phyloP scores from a whole-genome alignment of 1,284 basidiomycete species.

The Moniliophthora roreri region DNA sequence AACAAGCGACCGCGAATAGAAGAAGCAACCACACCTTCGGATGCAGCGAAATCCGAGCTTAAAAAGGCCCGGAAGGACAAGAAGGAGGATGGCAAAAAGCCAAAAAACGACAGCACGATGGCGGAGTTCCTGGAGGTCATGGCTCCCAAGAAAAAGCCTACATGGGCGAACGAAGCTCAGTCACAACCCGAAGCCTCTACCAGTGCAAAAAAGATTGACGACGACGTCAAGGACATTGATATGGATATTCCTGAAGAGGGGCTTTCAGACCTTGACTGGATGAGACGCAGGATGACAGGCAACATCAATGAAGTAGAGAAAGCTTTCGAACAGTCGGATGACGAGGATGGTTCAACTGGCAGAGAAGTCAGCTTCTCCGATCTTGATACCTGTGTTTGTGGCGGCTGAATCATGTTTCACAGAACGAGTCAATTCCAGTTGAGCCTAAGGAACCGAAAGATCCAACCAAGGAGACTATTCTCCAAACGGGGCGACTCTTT shows the following conservation, averaged over 20 bases:
- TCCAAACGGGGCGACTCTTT: conserved; percentile 83
- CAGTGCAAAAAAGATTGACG: conserved; percentile 15
- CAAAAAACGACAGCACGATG: conserved; percentile 40
- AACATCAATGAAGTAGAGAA: conserved; percentile 46
- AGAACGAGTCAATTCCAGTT: conserved; percentile 2
- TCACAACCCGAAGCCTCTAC: conserved; percentile 20
- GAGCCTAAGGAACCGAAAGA: conserved; percentile 36
- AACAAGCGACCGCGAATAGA: conserved; percentile 65
- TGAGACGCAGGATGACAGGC: conserved; percentile 62
- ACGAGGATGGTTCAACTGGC: conserved; percentile 35
- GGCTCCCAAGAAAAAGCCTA: conserved; percentile 62
- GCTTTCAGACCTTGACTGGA: conserved; percentile 74
- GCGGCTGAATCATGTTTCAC: background rate
- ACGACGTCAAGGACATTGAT: conserved; percentile 12
- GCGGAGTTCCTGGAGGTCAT: conserved; percentile 66
- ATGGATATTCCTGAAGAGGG: conserved; percentile 29
- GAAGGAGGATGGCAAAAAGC: conserved; percentile 22
- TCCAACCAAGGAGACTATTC: conserved; percentile 61
- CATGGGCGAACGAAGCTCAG: conserved; percentile 61
- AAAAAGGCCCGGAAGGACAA: conserved; percentile 17
- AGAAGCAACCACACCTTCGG: conserved; percentile 22
- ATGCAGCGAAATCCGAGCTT: conserved; percentile 16
- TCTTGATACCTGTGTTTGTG: background rate
- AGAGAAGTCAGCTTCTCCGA: background rate
- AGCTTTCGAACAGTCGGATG: conserved; percentile 60